Evolutionary conservation across 2,329 filamentous ascomycete genomes (phyloP).

Genomic region (Blastomyces silverae): DNA sequence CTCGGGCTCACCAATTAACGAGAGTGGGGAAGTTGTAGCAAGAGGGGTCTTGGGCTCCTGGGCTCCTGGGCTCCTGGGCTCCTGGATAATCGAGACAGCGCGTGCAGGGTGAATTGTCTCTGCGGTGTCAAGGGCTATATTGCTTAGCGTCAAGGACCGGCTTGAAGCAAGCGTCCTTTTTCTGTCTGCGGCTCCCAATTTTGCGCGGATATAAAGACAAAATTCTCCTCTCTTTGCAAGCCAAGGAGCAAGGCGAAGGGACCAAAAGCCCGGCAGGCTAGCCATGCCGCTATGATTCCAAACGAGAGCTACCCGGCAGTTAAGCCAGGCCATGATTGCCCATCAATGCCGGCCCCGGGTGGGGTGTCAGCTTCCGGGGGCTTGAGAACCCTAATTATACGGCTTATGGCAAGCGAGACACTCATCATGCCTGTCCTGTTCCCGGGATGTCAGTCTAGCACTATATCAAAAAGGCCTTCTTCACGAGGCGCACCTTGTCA

Average conservation of each 20-base stretch:
- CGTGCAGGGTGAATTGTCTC: not conserved
- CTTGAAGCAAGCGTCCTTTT: not conserved
- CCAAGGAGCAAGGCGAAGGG: not conserved
- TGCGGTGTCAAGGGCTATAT: not conserved
- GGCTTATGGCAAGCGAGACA: not conserved
- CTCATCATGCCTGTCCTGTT: not conserved
- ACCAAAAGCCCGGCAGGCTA: too few species aligned
- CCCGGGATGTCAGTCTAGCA: not conserved
- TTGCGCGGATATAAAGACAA: not conserved
- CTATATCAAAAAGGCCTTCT: not conserved
- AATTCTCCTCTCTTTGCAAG: not conserved
- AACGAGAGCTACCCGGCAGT: not conserved
- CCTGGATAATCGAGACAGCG: not conserved
- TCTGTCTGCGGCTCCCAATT: not conserved
- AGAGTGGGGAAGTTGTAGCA: not conserved
- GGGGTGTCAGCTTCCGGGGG: not conserved
- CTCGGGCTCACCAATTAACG: not conserved
- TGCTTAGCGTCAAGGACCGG: not conserved
- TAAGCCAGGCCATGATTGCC: not conserved
- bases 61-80: too few species aligned
- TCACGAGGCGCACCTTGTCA: not conserved
- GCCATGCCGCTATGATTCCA: not conserved
- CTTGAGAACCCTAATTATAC: constrained; percentile 2
- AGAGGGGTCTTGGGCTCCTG: not conserved
- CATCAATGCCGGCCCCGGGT: not conserved